phyloP scores from a whole-genome alignment of 805 yeast species.

The Starmerella cellae region DNA sequence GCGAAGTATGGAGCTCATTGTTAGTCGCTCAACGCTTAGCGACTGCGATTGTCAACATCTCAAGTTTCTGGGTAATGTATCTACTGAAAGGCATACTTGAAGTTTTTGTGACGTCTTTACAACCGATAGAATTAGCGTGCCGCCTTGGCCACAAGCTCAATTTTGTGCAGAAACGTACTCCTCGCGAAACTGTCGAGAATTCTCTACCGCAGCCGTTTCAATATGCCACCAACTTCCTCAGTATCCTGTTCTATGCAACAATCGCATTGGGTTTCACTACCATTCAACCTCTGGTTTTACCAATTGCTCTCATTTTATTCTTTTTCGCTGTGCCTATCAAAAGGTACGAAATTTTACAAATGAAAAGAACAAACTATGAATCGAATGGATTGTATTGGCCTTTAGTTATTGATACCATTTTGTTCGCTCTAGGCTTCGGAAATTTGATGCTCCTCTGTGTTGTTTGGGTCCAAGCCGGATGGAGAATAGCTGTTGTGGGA shows the following conservation, averaged over 20 bases:
- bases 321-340: constrained; percentile 25
- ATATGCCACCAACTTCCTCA: constrained; percentile 26
- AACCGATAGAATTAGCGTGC: constrained; percentile 21
- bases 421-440: constrained; percentile 28
- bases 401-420: constrained; percentile 23
- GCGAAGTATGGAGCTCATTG: constrained; percentile 23
- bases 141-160: constrained; percentile 17
- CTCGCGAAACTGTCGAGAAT: constrained; percentile 25
- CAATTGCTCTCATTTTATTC: constrained; percentile 25
- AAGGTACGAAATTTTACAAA: constrained; percentile 28
- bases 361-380: constrained; percentile 29
- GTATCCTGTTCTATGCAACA: constrained; percentile 27
- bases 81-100: constrained; percentile 26
- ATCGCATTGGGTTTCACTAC: constrained; percentile 29
- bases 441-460: constrained; percentile 28
- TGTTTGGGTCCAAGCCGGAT: constrained; percentile 29
- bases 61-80: constrained; percentile 33
- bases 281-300: constrained; percentile 29
- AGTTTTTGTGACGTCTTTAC: constrained; percentile 25
- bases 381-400: constrained; percentile 31
- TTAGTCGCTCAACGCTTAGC: constrained; percentile 26
- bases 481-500: constrained; percentile 25
- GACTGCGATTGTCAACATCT: constrained; percentile 28
- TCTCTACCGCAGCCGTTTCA: constrained; percentile 28
- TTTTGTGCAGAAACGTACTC: constrained; percentile 21